phyloP scores from a whole-genome alignment of 495 filamentous ascomycete genomes.

The Thozetella sp. region DNA sequence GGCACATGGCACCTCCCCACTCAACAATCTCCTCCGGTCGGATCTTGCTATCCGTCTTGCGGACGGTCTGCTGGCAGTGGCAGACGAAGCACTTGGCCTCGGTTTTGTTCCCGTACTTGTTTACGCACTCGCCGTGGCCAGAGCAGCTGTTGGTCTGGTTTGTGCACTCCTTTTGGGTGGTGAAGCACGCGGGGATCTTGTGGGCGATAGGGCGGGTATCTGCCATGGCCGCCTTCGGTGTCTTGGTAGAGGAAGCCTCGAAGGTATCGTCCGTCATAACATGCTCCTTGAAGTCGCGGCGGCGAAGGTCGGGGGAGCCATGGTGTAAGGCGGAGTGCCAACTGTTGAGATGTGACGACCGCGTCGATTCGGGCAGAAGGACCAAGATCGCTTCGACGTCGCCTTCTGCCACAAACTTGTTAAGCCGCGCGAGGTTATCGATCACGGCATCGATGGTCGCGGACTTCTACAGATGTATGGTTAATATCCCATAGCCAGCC shows the following conservation, averaged over 20 bases:
- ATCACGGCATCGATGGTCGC: slow-evolving; percentile 26
- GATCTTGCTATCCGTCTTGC: too few species aligned
- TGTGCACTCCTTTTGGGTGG: slow-evolving; percentile 59
- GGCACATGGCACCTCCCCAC: slow-evolving; percentile 86
- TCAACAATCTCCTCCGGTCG: slow-evolving; percentile 22
- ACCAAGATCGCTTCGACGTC: slow-evolving; percentile 49
- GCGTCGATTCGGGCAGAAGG: slow-evolving; percentile 38
- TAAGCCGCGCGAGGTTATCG: slow-evolving; percentile 30
- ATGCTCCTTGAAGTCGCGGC: slow-evolving; percentile 27
- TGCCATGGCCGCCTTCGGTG: slow-evolving; percentile 12
- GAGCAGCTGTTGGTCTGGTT: slow-evolving; percentile 71
- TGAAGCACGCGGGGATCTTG: slow-evolving; percentile 62
- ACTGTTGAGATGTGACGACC: slow-evolving; percentile 27
- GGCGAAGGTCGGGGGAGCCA: slow-evolving; percentile 31
- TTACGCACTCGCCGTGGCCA: slow-evolving; percentile 70
- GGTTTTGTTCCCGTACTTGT: slow-evolving; percentile 50
- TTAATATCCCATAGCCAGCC: neutral
- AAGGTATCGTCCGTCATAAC: slow-evolving; percentile 27
- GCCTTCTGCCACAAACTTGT: slow-evolving; percentile 27
- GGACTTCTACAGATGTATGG: slow-evolving; percentile 18
- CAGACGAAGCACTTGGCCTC: slow-evolving; percentile 71
- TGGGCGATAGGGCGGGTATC: slow-evolving; percentile 12
- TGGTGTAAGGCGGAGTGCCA: slow-evolving; percentile 28
- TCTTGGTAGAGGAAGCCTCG: slow-evolving; percentile 17
- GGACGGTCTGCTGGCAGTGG: slow-evolving; percentile 59